A percentile compares a stretch with the other conserved stretches of the same genome.
phyloP scores from a whole-genome alignment of 257 asterid genomes.

The Verbena officinalis region DNA sequence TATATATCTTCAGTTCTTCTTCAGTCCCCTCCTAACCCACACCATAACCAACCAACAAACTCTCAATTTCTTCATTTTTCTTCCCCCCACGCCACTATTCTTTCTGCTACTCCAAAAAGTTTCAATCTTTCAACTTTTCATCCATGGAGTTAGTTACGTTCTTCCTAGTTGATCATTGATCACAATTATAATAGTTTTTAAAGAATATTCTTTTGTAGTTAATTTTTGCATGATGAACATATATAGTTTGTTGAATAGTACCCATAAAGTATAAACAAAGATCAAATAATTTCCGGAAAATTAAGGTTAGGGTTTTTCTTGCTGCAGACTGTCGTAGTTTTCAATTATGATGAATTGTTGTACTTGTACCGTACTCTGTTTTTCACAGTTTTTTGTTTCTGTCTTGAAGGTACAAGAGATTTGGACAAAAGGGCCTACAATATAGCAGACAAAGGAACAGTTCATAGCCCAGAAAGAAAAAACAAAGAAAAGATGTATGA shows the following conservation, averaged over 20 bases:
- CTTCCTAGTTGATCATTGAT: background rate
- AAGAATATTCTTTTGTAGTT: no score
- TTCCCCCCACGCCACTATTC: constrained; percentile 23
- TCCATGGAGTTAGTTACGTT: constrained; percentile 11
- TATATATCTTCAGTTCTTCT: constrained; percentile 4
- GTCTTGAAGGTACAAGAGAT: constrained; percentile 29
- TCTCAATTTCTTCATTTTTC: constrained; percentile 22
- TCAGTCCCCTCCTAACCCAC: constrained; percentile 55
- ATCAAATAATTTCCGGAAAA: constrained; percentile 20
- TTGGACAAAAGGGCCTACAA: constrained; percentile 14
- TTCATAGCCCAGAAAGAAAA: background rate
- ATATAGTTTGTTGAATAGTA: constrained; percentile 21
- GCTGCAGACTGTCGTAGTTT: background rate
- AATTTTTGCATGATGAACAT: background rate
- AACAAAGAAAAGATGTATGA: constrained; percentile 52
- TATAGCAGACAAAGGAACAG: constrained; percentile 35
- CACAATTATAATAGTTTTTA: background rate
- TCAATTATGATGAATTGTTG: constrained; percentile 24
- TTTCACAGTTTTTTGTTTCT: constrained; percentile 18
- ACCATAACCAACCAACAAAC: constrained; percentile 46
- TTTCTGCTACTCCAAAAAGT: constrained; percentile 17
- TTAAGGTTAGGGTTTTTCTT: constrained; percentile 28
- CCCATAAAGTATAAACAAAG: background rate
- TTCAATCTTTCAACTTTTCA: constrained; percentile 11
- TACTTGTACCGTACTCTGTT: constrained; percentile 10